A percentile compares a stretch with the other conserved stretches of the same genome.
Evolutionary conservation across 2,329 filamentous ascomycete species (phyloP).

Genomic region (Daldinia sp.): DNA sequence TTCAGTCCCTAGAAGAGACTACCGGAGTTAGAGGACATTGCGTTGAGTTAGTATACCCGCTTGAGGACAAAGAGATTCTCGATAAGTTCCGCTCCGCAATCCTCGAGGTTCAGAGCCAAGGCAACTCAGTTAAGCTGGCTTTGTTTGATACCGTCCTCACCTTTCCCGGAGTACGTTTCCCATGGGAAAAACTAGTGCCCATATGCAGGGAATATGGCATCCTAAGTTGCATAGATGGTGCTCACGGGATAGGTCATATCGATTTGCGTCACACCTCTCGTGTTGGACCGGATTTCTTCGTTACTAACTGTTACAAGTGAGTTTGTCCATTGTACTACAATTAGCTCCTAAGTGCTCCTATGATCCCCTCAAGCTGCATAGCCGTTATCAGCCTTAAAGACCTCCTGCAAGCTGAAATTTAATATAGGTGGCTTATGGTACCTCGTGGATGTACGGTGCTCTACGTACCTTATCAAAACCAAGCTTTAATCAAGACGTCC

Average conservation of each 20-base stretch:
- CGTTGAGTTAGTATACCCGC: slow-evolving; percentile 69
- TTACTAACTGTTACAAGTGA: slow-evolving; percentile 76
- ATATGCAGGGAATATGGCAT: slow-evolving; percentile 70
- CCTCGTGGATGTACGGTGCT: slow-evolving; percentile 78
- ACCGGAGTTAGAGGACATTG: slow-evolving; percentile 57
- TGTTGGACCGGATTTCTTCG: slow-evolving; percentile 77
- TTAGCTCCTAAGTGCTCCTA: background rate
- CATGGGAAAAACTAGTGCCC: slow-evolving; percentile 72
- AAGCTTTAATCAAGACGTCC: slow-evolving; percentile 73
- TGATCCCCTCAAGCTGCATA: background rate
- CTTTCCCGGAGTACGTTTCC: slow-evolving; percentile 75
- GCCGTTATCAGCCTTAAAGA: background rate
- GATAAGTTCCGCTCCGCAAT: slow-evolving; percentile 65
- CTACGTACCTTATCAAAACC: slow-evolving; percentile 75
- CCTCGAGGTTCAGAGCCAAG: slow-evolving; percentile 58
- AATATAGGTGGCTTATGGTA: slow-evolving; percentile 72
- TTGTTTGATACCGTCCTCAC: slow-evolving; percentile 79
- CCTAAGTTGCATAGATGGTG: slow-evolving; percentile 75
- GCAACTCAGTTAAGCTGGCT: slow-evolving; percentile 70
- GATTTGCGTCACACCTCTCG: slow-evolving; percentile 66
- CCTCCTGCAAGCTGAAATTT: slow-evolving; percentile 34
- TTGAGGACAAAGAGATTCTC: slow-evolving; percentile 69
- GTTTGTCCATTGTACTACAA: slow-evolving; percentile 19
- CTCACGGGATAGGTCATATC: slow-evolving; percentile 79
- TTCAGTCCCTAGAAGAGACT: slow-evolving; percentile 71